Conservation (phyloP, 148 eudicot genomes). For the Diospyros lotus region DNA sequence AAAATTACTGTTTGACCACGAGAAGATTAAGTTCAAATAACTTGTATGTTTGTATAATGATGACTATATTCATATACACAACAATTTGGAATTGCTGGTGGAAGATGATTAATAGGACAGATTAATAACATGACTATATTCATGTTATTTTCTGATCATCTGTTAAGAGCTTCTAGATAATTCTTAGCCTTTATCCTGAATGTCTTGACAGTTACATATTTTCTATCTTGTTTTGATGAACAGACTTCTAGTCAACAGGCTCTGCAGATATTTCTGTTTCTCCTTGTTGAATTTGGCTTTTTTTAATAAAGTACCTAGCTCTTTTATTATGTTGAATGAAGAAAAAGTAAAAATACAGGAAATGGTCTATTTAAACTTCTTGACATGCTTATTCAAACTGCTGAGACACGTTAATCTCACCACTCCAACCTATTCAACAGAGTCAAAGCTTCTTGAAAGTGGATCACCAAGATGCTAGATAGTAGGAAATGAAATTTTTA, state of each 20-base stretch:
- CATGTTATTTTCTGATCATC: background rate
- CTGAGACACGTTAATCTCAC: background rate
- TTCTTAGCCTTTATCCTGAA: background rate
- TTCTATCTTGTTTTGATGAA: background rate
- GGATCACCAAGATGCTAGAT: background rate
- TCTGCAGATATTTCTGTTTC: background rate
- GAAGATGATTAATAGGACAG: background rate
- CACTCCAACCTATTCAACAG: background rate
- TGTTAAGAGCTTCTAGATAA: background rate
- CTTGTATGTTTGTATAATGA: background rate
- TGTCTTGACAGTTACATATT: background rate
- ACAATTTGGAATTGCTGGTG: background rate
- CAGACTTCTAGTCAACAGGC: background rate
- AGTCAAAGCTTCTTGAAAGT: background rate
- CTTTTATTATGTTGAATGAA: no score
- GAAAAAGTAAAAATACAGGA: no score
- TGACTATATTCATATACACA: no score
- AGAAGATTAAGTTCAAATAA: background rate
- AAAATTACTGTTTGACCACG: background rate
- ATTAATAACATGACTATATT: background rate
- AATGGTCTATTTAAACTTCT: no score
- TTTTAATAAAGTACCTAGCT: background rate
- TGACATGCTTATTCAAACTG: background rate
- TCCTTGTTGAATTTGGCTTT: background rate
- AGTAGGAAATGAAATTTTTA: background rate